Percentiles rank a stretch among this genome's conserved stretches.
Conservation (phyloP, 2,329 filamentous ascomycete species). For the Colletotrichum ledebouriae region DNA sequence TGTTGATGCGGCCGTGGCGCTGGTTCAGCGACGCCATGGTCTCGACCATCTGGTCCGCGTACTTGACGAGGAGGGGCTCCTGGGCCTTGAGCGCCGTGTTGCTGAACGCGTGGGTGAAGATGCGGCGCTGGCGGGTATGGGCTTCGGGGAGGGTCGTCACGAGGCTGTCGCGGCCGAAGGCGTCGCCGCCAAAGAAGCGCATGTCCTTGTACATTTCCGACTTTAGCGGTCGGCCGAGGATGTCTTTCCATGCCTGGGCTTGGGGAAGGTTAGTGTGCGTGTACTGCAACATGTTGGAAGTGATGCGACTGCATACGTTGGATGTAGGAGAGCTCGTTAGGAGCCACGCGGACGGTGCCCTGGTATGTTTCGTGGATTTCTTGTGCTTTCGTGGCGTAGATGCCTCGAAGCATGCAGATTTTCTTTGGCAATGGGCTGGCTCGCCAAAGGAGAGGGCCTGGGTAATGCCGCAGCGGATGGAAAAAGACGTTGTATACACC, state of each 20-base stretch:
- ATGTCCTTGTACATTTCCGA: slow-evolving; percentile 36
- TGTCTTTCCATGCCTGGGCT: slow-evolving; percentile 41
- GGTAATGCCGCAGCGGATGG: slow-evolving; percentile 51
- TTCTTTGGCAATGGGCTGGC: slow-evolving; percentile 35
- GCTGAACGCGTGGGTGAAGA: slow-evolving; percentile 45
- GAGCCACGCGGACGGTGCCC: slow-evolving; percentile 55
- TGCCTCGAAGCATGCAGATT: slow-evolving; percentile 26
- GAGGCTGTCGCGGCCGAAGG: slow-evolving; percentile 41
- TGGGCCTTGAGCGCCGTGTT: slow-evolving; percentile 46
- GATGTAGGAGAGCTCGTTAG: slow-evolving; percentile 56
- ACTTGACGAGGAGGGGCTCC: slow-evolving; percentile 49
- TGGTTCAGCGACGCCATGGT: slow-evolving; percentile 46
- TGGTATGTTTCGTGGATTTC: slow-evolving; percentile 46
- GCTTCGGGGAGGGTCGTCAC: slow-evolving; percentile 42
- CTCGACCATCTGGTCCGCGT: slow-evolving; percentile 56
- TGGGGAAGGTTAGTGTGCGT: slow-evolving; percentile 21
- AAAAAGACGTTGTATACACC: slow-evolving; percentile 51
- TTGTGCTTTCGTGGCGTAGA: slow-evolving; percentile 24
- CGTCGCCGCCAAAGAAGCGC: slow-evolving; percentile 39
- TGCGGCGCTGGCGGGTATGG: slow-evolving; percentile 38
- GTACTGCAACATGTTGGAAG: neutral
- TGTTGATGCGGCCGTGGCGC: slow-evolving; percentile 20
- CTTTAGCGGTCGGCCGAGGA: slow-evolving; percentile 36
- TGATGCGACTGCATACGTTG: slow-evolving; percentile 6
- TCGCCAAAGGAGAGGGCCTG: slow-evolving; percentile 46